Conservation (phyloP, 208 protist genomes). For the Leishmania mexicana region DNA sequence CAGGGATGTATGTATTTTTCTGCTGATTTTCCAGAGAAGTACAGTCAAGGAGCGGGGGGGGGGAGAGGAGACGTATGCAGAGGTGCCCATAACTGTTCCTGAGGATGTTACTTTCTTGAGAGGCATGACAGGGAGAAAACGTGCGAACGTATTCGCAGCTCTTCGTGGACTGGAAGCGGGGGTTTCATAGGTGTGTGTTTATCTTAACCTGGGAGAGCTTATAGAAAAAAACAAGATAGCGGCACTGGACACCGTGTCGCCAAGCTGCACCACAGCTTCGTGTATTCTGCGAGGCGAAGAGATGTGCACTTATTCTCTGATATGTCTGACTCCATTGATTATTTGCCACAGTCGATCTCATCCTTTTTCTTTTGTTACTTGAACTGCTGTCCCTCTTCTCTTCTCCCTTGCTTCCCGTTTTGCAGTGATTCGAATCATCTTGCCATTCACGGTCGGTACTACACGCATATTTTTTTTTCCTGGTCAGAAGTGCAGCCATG, state of each 20-base stretch:
- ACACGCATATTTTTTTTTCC: neutral
- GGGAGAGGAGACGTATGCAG: neutral
- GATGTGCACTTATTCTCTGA: neutral
- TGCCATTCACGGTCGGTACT: neutral
- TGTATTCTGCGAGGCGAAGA: neutral
- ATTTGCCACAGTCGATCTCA: neutral
- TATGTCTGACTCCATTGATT: neutral
- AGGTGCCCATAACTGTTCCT: neutral
- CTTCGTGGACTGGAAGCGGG: no score
- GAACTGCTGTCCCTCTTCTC: neutral
- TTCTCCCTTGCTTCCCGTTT: slow-evolving; percentile 2
- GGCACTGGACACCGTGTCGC: neutral
- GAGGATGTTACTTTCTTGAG: neutral
- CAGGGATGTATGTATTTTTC: neutral
- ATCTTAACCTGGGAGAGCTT: neutral
- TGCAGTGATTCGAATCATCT: neutral
- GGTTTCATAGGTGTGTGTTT: neutral
- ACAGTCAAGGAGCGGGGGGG: neutral
- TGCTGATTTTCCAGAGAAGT: neutral
- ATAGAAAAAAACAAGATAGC: neutral
- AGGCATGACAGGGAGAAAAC: neutral
- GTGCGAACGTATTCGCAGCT: neutral
- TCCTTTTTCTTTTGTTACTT: neutral
- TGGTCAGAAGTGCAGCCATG: slow-evolving; percentile 5
- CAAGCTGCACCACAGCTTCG: neutral